A percentile compares a stretch with the other conserved stretches of the same genome.
Conservation (phyloP, 2,329 filamentous ascomycete species). For the Pseudovirgaria hyperparasitica region DNA sequence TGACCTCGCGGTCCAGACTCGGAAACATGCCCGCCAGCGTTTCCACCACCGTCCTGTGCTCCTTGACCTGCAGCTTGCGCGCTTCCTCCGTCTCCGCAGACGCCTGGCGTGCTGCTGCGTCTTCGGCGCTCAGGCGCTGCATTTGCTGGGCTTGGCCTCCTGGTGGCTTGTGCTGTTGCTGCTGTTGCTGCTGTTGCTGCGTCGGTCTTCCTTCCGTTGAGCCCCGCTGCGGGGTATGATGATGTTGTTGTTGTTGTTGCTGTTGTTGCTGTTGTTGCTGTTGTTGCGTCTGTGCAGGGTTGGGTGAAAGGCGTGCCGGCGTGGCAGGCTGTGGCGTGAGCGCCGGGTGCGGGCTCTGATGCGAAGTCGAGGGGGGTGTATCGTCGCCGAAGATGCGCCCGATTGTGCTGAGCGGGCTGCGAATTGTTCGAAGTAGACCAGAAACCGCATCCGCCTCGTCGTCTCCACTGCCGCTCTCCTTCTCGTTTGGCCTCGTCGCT, state of each 20-base stretch:
- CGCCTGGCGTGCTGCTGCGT: conserved; percentile 79
- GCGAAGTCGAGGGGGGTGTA: conserved; percentile 13
- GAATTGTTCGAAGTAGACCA: conserved; percentile 78
- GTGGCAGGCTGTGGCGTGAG: conserved; percentile 34
- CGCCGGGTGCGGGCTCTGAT: conserved; percentile 18
- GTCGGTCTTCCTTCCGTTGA: conserved; percentile 10
- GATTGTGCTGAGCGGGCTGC: conserved; percentile 80
- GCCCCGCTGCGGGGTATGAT: conserved; percentile 2
- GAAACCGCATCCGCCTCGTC: conserved; percentile 67
- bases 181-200: conserved; percentile 12
- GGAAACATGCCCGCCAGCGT: conserved; percentile 95
- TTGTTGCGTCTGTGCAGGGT: conserved; percentile 29
- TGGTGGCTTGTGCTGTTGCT: conserved; percentile 6
- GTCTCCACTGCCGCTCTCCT: no score
- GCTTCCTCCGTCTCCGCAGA: conserved; percentile 84
- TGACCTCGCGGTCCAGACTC: conserved; percentile 83
- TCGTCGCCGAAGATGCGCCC: conserved; percentile 82
- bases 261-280: conserved; percentile 18
- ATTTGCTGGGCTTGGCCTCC: no score
- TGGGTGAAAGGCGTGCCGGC: conserved; percentile 38
- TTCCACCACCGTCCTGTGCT: conserved; percentile 86
- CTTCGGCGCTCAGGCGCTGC: conserved; percentile 54
- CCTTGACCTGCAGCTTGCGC: conserved; percentile 64
- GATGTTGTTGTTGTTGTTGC: conserved; percentile 2
- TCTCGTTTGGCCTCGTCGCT: conserved; percentile 16